These are phyloP conservation scores for Acer campestre DNA, from an alignment of 345 rosid species.

Conservation along the genomic window DNA sequence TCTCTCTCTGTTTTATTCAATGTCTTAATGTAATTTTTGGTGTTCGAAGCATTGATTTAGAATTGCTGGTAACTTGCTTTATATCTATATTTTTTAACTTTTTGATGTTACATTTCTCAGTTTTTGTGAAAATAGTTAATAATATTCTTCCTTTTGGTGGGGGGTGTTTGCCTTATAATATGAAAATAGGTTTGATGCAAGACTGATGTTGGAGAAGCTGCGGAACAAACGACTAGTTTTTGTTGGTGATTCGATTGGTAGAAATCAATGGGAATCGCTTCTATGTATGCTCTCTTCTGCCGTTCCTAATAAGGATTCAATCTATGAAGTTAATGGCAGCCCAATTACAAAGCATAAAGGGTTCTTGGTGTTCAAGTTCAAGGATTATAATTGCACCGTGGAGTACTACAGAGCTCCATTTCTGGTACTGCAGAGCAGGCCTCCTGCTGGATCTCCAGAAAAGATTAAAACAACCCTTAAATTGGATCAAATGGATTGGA, in stretches of 20 bases:
- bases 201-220: conserved; percentile 79
- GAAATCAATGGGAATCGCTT: conserved; percentile 97
- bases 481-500: conserved; percentile 90
- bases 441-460: conserved; percentile 59
- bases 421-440: conserved; percentile 76
- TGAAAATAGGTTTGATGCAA: conserved; percentile 69
- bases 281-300: conserved; percentile 84
- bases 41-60: not conserved
- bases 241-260: conserved; percentile 92
- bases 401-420: conserved; percentile 93
- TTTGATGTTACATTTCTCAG: not conserved
- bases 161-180: not conserved
- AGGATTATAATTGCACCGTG: conserved; percentile 80
- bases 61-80: not conserved
- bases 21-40: not conserved
- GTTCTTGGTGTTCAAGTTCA: conserved; percentile 72
- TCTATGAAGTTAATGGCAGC: conserved; percentile 84
- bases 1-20: not conserved
- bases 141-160: not conserved
- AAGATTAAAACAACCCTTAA: conserved; percentile 70
- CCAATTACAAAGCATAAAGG: conserved; percentile 94
- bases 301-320: conserved; percentile 49
- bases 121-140: not conserved
- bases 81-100: not conserved
- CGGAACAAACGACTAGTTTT: conserved; percentile 80